These are phyloP conservation scores for Pseudocercospora crystallina DNA, from an alignment of 2,329 filamentous ascomycete species.

Conservation along the genomic window DNA sequence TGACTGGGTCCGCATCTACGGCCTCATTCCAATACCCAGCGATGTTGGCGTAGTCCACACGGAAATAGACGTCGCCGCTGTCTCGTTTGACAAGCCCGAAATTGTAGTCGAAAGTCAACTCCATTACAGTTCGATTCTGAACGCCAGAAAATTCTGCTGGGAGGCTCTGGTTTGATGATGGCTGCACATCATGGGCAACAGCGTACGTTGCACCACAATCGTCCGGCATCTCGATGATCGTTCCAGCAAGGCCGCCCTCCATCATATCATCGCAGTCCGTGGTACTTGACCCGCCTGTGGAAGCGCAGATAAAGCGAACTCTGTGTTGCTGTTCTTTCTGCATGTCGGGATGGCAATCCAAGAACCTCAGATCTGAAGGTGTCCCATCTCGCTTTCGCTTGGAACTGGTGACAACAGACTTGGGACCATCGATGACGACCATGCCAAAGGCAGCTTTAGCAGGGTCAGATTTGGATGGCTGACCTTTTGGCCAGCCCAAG, in stretches of 20 bases:
- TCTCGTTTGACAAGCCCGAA: neutral
- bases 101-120: neutral
- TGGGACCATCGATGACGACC: neutral
- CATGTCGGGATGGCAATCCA: neutral
- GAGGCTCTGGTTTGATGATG: neutral
- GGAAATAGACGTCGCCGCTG: neutral
- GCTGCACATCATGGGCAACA: neutral
- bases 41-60: neutral
- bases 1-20: too few relatives aligned
- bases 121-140: neutral
- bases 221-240: conserved; percentile 1
- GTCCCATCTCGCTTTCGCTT: conserved; percentile 3
- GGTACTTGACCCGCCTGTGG: neutral
- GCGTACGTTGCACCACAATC: neutral
- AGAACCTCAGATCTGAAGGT: neutral
- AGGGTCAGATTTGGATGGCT: too few relatives aligned
- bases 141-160: neutral
- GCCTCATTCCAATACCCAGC: conserved; percentile 1
- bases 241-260: neutral
- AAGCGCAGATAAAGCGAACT: neutral
- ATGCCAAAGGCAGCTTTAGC: conserved; percentile 4
- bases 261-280: neutral
- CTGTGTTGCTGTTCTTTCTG: neutral
- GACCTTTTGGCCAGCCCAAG: too few relatives aligned
- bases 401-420: neutral